These are phyloP conservation scores for Didymella keratinophila DNA, from an alignment of 2,329 filamentous ascomycete genomes.

Conservation along the genomic window DNA sequence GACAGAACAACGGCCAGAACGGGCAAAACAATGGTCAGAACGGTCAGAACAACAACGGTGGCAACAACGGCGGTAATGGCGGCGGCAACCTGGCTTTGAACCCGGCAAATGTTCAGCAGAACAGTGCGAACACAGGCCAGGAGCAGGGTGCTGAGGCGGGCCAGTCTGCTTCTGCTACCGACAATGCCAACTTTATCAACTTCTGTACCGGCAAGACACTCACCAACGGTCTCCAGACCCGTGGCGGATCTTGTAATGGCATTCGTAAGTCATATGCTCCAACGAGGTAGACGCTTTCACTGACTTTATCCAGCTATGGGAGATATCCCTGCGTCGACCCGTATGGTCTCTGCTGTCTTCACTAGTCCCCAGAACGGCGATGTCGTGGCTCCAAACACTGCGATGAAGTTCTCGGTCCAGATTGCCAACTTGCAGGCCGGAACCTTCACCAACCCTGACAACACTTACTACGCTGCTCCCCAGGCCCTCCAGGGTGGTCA, in stretches of 20 bases:
- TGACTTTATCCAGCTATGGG: conserved; percentile 58
- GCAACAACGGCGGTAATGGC: conserved; percentile 16
- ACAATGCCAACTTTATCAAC: conserved; percentile 66
- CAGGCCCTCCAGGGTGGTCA: conserved; percentile 57
- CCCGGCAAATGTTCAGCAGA: conserved; percentile 54
- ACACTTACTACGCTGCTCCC: conserved; percentile 64
- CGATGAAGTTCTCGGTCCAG: conserved; percentile 60
- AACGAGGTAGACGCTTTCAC: not conserved
- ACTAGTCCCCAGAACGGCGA: conserved; percentile 55
- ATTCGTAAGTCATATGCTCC: conserved; percentile 50
- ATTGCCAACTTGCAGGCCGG: conserved; percentile 61
- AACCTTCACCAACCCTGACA: conserved; percentile 62
- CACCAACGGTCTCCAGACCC: conserved; percentile 63
- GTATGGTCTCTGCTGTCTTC: conserved; percentile 66
- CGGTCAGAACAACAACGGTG: conserved; percentile 17
- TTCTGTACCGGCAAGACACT: conserved; percentile 63
- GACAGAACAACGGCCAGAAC: conserved; percentile 13
- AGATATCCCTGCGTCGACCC: conserved; percentile 58
- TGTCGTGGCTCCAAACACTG: conserved; percentile 49
- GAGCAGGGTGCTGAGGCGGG: conserved; percentile 49
- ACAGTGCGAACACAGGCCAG: conserved; percentile 53
- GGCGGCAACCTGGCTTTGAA: conserved; percentile 42
- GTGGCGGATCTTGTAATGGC: conserved; percentile 63
- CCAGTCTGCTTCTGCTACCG: conserved; percentile 57
- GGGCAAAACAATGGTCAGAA: conserved; percentile 20